A percentile compares a stretch with the other conserved stretches of the same genome.
These are phyloP conservation scores for Blepharisma undulans DNA, from an alignment of 169 alveolate species.

Conservation along the genomic window DNA sequence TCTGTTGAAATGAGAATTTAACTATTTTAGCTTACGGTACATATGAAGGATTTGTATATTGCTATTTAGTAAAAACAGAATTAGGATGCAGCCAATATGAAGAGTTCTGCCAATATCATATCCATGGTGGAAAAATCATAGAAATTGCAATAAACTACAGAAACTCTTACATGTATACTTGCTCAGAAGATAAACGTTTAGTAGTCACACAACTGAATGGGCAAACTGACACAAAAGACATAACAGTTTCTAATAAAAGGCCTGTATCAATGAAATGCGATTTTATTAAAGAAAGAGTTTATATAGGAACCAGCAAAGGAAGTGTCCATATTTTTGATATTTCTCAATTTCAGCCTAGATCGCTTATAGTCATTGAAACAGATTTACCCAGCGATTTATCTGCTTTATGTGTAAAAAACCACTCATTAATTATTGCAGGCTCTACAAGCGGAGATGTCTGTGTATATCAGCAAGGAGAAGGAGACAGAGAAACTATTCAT, in stretches of 20 bases:
- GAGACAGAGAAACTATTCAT: not conserved
- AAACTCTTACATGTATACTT: slow-evolving; percentile 40
- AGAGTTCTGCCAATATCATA: not conserved
- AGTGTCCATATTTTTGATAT: not conserved
- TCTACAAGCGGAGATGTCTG: not conserved
- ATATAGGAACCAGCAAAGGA: not conserved
- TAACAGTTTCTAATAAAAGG: not conserved
- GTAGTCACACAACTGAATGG: not conserved
- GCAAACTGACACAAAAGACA: not conserved
- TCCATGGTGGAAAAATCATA: slow-evolving; percentile 42
- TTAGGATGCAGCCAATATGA: not conserved
- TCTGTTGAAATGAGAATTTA: not conserved
- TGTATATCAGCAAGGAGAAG: not conserved
- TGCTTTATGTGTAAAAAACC: not conserved
- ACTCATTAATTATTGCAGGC: not conserved
- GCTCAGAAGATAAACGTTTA: slow-evolving; percentile 49
- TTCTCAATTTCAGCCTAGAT: not conserved
- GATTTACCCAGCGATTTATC: not conserved
- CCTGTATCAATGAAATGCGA: not conserved
- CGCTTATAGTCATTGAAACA: not conserved
- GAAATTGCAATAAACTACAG: slow-evolving; percentile 43
- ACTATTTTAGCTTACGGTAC: not conserved
- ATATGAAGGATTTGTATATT: not conserved
- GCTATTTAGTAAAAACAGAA: not conserved
- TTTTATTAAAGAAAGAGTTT: not conserved